A percentile compares a stretch with the other conserved stretches of the same genome.
These are phyloP conservation scores for Dactylonectria macrodidyma DNA, from an alignment of 2,329 filamentous ascomycete species.

Conservation along the genomic window DNA sequence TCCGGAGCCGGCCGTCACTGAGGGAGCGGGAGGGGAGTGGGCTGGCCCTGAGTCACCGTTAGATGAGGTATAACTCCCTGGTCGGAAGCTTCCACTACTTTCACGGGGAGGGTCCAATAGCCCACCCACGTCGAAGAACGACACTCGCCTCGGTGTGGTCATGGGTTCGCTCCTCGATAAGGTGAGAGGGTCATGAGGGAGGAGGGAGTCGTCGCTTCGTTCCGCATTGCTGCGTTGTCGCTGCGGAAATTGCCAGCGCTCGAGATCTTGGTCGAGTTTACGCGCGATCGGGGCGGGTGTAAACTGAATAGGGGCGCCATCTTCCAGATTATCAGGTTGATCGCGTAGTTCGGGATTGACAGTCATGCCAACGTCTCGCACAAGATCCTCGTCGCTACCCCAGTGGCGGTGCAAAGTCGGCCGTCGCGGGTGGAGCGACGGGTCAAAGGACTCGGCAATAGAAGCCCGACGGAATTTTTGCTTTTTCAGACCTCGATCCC, in stretches of 20 bases:
- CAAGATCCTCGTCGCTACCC: constrained; percentile 94
- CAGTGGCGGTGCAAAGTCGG: constrained; percentile 76
- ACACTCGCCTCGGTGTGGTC: constrained; percentile 64
- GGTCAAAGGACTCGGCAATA: constrained; percentile 74
- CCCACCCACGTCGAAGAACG: constrained; percentile 89
- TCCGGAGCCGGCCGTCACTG: constrained; percentile 59
- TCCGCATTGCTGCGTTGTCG: constrained; percentile 55
- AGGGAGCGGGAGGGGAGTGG: constrained; percentile 57
- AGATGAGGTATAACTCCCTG: constrained; percentile 60
- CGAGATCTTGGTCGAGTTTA: constrained; percentile 55
- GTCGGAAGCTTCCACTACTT: constrained; percentile 53
- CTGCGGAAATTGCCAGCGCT: constrained; percentile 64
- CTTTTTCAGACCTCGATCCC: constrained; percentile 93
- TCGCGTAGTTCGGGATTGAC: constrained; percentile 68
- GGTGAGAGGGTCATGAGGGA: constrained; percentile 53
- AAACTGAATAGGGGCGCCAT: constrained; percentile 49
- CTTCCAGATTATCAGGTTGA: constrained; percentile 45
- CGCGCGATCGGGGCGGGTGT: constrained; percentile 55
- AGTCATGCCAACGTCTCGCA: constrained; percentile 83
- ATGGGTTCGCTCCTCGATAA: constrained; percentile 45
- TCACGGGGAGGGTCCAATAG: constrained; percentile 70
- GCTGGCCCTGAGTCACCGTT: constrained; percentile 57
- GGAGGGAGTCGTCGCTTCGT: constrained; percentile 62
- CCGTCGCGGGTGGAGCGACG: constrained; percentile 55
- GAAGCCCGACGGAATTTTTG: constrained; percentile 81